Percentiles rank a stretch among this genome's conserved stretches.
Conservation (phyloP, 73 alveolate genomes). For the Paramecium sexaurelia region DNA sequence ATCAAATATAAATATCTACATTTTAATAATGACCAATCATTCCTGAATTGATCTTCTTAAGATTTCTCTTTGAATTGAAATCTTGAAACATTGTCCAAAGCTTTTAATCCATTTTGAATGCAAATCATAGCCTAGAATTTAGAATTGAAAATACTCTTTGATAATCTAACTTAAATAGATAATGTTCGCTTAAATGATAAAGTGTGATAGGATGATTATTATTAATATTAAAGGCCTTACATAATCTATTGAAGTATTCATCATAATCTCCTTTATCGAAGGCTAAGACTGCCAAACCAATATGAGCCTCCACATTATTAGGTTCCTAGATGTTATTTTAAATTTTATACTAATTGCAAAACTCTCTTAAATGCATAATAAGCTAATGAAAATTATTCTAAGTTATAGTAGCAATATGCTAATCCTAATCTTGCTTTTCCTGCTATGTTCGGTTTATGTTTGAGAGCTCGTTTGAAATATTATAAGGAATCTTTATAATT, state of each 20-base stretch:
- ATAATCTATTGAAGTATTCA: neutral
- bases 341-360: neutral
- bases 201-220: neutral
- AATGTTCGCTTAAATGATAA: slow-evolving; percentile 45
- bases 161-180: neutral
- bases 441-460: slow-evolving; percentile 23
- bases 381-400: slow-evolving; percentile 5
- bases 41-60: slow-evolving; percentile 32
- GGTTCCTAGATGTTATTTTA: neutral
- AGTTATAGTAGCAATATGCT: slow-evolving; percentile 22
- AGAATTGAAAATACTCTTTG: neutral
- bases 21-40: slow-evolving; percentile 45
- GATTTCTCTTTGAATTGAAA: slow-evolving; percentile 23
- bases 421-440: slow-evolving; percentile 48
- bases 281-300: slow-evolving; percentile 36
- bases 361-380: slow-evolving; percentile 43
- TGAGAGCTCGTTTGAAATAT: slow-evolving; percentile 30
- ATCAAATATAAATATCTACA: neutral
- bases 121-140: slow-evolving; percentile 1
- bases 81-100: slow-evolving; percentile 7
- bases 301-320: slow-evolving; percentile 14
- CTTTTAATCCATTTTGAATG: slow-evolving; percentile 18
- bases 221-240: neutral
- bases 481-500: slow-evolving; percentile 13
- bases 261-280: slow-evolving; percentile 47